These are phyloP conservation scores for Aureobasidium melanogenum DNA, from an alignment of 2,329 filamentous ascomycete species.

Conservation along the genomic window DNA sequence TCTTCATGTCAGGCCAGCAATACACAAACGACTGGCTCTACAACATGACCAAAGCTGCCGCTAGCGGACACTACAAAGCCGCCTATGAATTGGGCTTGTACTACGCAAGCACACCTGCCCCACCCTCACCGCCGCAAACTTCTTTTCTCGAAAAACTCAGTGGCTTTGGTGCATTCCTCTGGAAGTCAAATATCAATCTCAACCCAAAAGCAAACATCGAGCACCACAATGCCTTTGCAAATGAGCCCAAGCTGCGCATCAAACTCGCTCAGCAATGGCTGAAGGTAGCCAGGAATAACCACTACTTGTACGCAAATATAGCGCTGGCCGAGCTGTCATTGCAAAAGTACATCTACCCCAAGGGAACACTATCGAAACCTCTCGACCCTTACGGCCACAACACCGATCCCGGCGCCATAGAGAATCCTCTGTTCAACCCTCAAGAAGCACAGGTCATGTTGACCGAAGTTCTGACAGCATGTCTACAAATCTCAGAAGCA, in stretches of 20 bases:
- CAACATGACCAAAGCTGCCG: slow-evolving; percentile 37
- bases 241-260: slow-evolving; percentile 18
- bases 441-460: slow-evolving; percentile 14
- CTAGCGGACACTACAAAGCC: slow-evolving; percentile 30
- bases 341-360: slow-evolving; percentile 14
- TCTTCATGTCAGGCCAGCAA: slow-evolving; percentile 16
- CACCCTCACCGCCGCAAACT: neutral
- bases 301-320: slow-evolving; percentile 23
- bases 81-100: slow-evolving; percentile 31
- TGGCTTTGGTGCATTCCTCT: neutral
- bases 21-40: slow-evolving; percentile 32
- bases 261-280: slow-evolving; percentile 23
- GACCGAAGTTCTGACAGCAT: neutral
- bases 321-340: slow-evolving; percentile 19
- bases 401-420: slow-evolving; percentile 17
- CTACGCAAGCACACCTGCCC: slow-evolving; percentile 22
- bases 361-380: neutral
- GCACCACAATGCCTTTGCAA: slow-evolving; percentile 21
- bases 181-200: neutral
- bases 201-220: slow-evolving; percentile 18
- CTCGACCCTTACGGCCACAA: slow-evolving; percentile 17
- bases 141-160: neutral
- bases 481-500: neutral
- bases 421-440: slow-evolving; percentile 19
- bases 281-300: slow-evolving; percentile 13